Conservation (phyloP, 441 rosid genomes). For the Breynia disticha region DNA sequence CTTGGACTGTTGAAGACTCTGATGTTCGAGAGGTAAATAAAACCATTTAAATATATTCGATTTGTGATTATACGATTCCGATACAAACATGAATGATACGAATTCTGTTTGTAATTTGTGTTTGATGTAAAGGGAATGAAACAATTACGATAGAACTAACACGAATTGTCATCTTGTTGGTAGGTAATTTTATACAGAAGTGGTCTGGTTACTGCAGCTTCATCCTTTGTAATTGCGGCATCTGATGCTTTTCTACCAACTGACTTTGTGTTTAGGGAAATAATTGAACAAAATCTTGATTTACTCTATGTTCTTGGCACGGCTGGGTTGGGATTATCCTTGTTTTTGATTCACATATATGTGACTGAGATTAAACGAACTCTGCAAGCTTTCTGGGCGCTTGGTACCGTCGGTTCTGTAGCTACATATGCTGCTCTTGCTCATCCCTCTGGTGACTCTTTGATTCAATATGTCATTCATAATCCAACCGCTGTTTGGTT, state of each 20-base stretch:
- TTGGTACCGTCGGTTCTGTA: conserved; percentile 66
- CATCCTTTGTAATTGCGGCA: conserved; percentile 64
- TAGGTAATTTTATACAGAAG: conserved; percentile 84
- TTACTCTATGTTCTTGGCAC: conserved; percentile 58
- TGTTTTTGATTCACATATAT: conserved; percentile 76
- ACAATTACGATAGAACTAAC: conserved; percentile 1
- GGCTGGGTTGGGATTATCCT: conserved; percentile 65
- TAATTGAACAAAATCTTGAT: conserved; percentile 55
- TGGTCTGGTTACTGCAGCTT: conserved; percentile 75
- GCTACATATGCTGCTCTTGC: conserved; percentile 52
- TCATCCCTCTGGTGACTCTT: conserved; percentile 50
- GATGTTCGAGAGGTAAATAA: conserved; percentile 83
- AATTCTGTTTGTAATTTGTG: not conserved
- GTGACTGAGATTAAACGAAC: conserved; percentile 87
- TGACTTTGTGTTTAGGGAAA: conserved; percentile 32
- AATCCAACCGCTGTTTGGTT: conserved; percentile 75
- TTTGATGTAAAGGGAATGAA: not conserved
- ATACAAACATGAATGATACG: not conserved
- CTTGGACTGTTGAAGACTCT: conserved; percentile 73
- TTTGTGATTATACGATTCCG: not conserved
- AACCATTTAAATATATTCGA: not conserved
- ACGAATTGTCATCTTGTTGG: not conserved
- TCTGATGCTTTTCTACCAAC: conserved; percentile 63
- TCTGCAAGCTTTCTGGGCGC: conserved; percentile 91
- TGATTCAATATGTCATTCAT: conserved; percentile 52